Base-by-base conservation (phyloP, 164 flowering plant species). In the Macadamia integrifolia region DNA sequence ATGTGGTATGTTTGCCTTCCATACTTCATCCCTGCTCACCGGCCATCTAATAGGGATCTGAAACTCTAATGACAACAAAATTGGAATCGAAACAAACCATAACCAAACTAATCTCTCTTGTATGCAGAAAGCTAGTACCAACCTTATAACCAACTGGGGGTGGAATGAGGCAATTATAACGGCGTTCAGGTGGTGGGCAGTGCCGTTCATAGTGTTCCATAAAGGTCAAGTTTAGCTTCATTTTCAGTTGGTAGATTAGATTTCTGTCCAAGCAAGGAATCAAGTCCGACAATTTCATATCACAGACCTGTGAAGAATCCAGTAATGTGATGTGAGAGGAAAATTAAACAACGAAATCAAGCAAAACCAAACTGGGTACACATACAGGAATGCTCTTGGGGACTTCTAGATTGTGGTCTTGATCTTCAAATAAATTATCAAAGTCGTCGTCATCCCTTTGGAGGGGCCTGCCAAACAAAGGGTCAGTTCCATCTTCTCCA, bases 161-260 rank as follows among this genome's bases (percentile, higher is more conserved):
- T 3, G 97, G 98, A 76, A 92, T 74, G 12, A 90, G 83, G 69
- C 98, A 92, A 79, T 90, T 90, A 71, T 73, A 92, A 30, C 93
- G 90, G 0, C 96, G 84, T 49, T 82, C 79, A 0, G 80, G 80
- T 3, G 87, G 88, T 0, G 98, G 98, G 62, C 98, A 92, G 32
- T 92, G 98, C 69, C 96, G 78, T 66, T 92, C 98, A 60, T 92
- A 92, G 77, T 92, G 98, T 82, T 92, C 98, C 98, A 92, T 92
- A 67, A 92, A 68, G 6, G 81, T 71, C 79, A 90, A 73, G 77
- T 92, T 88, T 1, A 69, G 82, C 83, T 88, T 92, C 80, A 82
- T 70, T 64, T 75, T 92, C 76, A 86, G 46, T 64, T 88, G 98
- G 67, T 86, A 84, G 5, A 80, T 83, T 42, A 90, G 75, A 71